Conservation (phyloP, 2,329 filamentous ascomycete species). For the Oidium heveae region DNA sequence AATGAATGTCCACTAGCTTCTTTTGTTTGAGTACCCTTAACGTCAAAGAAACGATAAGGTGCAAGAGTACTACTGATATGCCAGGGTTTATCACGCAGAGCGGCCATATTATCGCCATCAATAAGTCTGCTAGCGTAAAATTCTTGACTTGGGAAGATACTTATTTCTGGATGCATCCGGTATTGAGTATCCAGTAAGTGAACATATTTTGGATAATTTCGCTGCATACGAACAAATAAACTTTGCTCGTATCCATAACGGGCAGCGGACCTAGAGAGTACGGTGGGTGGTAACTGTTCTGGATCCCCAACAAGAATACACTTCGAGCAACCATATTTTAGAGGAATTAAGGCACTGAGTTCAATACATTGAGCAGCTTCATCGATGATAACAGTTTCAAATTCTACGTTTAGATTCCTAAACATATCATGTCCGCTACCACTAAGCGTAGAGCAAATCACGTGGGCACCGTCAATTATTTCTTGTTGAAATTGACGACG, state of each 20-base stretch:
- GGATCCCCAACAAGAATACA: conserved; percentile 95
- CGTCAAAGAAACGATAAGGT: conserved; percentile 93
- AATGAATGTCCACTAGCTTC: conserved; percentile 71
- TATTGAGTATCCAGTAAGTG: conserved; percentile 96
- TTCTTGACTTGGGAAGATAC: conserved; percentile 62
- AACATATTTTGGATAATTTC: conserved; percentile 65
- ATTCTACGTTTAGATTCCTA: conserved; percentile 78
- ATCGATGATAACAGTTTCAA: conserved; percentile 95
- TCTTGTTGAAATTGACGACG: conserved; percentile 69
- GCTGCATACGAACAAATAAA: conserved; percentile 94
- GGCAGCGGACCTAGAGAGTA: conserved; percentile 79
- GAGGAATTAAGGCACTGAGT: conserved; percentile 78
- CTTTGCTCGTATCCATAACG: conserved; percentile 92
- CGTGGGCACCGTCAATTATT: conserved; percentile 71
- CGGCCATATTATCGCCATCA: conserved; percentile 64
- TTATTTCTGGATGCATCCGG: conserved; percentile 97
- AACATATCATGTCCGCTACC: conserved; percentile 97
- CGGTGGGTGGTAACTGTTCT: conserved; percentile 87
- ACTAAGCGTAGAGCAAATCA: conserved; percentile 84
- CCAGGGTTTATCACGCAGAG: conserved; percentile 57
- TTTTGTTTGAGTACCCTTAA: conserved; percentile 62
- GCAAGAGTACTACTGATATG: conserved; percentile 59
- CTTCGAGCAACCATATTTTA: conserved; percentile 93
- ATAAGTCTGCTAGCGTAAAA: conserved; percentile 80
- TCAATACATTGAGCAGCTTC: conserved; percentile 97